phyloP scores from a whole-genome alignment of 352 stramenopile species.

The Globisporangium radiosum region DNA sequence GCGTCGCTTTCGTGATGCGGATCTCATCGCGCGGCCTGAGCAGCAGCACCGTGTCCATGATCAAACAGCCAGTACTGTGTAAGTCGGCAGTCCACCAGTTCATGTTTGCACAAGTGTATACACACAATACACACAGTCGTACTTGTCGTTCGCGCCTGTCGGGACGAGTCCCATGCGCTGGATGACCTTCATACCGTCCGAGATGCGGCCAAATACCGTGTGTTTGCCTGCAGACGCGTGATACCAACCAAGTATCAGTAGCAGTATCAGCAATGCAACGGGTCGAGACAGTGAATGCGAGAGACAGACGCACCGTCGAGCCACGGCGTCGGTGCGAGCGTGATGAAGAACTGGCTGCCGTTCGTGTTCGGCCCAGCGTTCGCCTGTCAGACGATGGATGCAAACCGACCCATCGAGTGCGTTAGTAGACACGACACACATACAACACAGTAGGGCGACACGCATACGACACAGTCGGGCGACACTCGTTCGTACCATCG shows the following conservation, averaged over 20 bases:
- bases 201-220: slow-evolving; percentile 91
- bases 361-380: slow-evolving; percentile 91
- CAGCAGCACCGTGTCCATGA: background rate
- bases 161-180: slow-evolving; percentile 88
- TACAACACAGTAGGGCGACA: background rate
- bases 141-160: slow-evolving; percentile 85
- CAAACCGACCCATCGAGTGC: background rate
- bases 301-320: slow-evolving; percentile 66
- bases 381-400: slow-evolving; percentile 28
- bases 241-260: background rate
- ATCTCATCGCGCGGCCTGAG: slow-evolving; percentile 76
- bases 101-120: too few species aligned
- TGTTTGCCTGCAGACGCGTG: slow-evolving; percentile 67
- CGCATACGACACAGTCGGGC: background rate
- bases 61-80: too few species aligned
- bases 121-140: background rate
- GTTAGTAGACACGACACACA: background rate
- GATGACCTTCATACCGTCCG: slow-evolving; percentile 90
- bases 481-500: slow-evolving; percentile 44
- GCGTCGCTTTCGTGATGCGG: slow-evolving; percentile 60
- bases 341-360: slow-evolving; percentile 94
- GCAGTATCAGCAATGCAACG: background rate
- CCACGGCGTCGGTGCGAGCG: slow-evolving; percentile 90
- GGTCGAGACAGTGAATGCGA: background rate
- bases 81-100: background rate